Evolutionary conservation across 345 rosid genomes (phyloP), one percentile per base, ranked within the genome.

Genomic region (Cardamine resedifolia): DNA sequence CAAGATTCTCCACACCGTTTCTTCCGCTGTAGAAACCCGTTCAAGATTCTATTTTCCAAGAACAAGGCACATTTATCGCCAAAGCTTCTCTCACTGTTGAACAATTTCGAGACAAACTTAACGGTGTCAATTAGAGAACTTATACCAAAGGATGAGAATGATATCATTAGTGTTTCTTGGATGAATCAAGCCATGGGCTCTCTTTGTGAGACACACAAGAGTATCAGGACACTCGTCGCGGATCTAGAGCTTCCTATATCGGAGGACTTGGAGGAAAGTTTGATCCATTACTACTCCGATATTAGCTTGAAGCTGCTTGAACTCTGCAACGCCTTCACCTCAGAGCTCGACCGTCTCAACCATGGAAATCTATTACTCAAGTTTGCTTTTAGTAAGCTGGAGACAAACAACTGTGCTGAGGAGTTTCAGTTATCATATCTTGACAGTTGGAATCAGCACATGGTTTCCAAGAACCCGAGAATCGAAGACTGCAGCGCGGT

Each of bases 261-360:
- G 16, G 89, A 85, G 18, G 89, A 85, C 44, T 86, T 92, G 92
- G 94, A 90, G 20, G 94, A 87, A 24, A 78, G 84, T 36, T 89
- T 95, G 92, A 83, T 90, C 16, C 83, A 85, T 58, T 77, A 85
- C 23, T 90, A 87, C 84, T 75, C 88, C 10, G 88, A 86, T 64
- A 65, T 93, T 62, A 93, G 88, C 67, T 87, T 84, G 75, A 93
- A 90, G 82, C 65, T 89, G 60, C 94, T 93, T 30, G 94, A 93
- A 68, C 80, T 90, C 18, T 86, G 92, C 69, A 86, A 73, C 52
- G 86, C 84, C 31, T 85, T 89, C 51, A 86, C 86, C 78, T 87
- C 97, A 2, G 92, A 85, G 82, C 79, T 93, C 18, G 47, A 87
- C 2, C 74, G 87, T 68, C 85, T 93, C 30, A 81, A 81, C 78